These are phyloP conservation scores for Puya raimondii DNA, from an alignment of 176 grass and related monocot species.

Conservation along the genomic window DNA sequence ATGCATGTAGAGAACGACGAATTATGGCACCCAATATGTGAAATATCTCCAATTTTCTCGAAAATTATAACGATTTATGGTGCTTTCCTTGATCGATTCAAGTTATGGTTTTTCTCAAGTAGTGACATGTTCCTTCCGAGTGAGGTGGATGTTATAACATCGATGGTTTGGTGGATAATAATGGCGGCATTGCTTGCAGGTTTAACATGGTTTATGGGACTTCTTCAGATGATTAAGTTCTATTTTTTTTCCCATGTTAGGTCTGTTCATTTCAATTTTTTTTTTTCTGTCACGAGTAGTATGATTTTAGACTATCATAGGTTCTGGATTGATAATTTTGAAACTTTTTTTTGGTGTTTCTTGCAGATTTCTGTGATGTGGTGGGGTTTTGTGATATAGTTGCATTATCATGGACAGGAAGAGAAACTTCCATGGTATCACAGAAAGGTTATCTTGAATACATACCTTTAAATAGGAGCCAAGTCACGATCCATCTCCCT, in stretches of 20 bases:
- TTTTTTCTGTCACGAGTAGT: background rate
- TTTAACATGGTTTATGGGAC: slow-evolving; percentile 65
- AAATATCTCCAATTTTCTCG: background rate
- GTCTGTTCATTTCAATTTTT: slow-evolving; percentile 28
- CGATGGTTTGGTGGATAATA: slow-evolving; percentile 51
- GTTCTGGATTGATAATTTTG: background rate
- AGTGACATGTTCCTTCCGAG: slow-evolving; percentile 63
- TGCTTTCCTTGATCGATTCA: background rate
- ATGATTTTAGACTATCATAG: slow-evolving; percentile 1
- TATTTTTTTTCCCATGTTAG: slow-evolving; percentile 51
- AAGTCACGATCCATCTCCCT: too few relatives aligned
- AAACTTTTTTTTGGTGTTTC: slow-evolving; percentile 10
- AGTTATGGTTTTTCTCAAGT: slow-evolving; percentile 15
- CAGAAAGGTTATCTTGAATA: slow-evolving; percentile 53
- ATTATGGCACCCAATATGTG: slow-evolving; percentile 75
- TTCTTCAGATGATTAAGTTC: slow-evolving; percentile 66
- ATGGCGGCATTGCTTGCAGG: slow-evolving; percentile 57
- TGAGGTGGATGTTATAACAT: slow-evolving; percentile 79
- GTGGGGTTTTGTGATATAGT: slow-evolving; percentile 88
- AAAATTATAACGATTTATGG: background rate
- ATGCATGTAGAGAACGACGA: slow-evolving; percentile 92
- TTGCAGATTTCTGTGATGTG: slow-evolving; percentile 84
- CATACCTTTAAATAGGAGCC: too few relatives aligned
- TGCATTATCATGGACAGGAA: slow-evolving; percentile 87
- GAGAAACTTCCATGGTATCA: slow-evolving; percentile 93